Evolutionary conservation across 805 yeast species (phyloP).

Genomic region (Vanderwaltozyma polyspora): DNA sequence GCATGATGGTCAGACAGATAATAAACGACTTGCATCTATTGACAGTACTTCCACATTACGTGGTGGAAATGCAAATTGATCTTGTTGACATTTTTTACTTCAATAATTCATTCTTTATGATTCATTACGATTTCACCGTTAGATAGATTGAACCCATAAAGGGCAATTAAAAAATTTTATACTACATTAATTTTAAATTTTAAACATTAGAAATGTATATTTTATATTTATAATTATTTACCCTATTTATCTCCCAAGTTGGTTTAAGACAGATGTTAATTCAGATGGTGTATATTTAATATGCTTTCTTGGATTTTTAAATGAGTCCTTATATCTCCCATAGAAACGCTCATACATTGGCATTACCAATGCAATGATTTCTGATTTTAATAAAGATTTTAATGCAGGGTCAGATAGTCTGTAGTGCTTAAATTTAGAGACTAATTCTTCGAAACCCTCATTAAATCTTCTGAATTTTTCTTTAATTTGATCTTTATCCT

Average conservation of each 20-base stretch:
- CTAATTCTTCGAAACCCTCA: conserved; percentile 67
- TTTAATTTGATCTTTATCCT: conserved; percentile 71
- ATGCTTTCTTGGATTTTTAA: conserved; percentile 29
- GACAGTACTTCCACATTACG: neutral
- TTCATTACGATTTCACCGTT: too few species aligned
- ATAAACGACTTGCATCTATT: neutral
- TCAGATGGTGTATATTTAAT: conserved; percentile 27
- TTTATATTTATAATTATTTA: neutral
- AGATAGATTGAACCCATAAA: too few species aligned
- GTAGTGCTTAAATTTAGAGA: conserved; percentile 52
- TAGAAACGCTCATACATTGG: conserved; percentile 82
- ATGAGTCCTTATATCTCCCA: conserved; percentile 40
- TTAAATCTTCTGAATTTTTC: conserved; percentile 79
- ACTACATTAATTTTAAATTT: too few species aligned
- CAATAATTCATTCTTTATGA: too few species aligned
- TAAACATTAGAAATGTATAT: too few species aligned
- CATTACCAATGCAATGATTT: conserved; percentile 56
- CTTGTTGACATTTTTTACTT: too few species aligned
- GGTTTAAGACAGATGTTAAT: conserved; percentile 19
- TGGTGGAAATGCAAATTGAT: too few species aligned
- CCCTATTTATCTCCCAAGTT: conserved; percentile 13
- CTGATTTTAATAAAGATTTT: conserved; percentile 52
- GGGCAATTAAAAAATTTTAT: too few species aligned
- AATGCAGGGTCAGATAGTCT: conserved; percentile 57
- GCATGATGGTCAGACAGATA: neutral